Evolutionary conservation across 2,329 filamentous ascomycete genomes (phyloP), one percentile per base, ranked within the genome.

Genomic region (Alternaria rosae): DNA sequence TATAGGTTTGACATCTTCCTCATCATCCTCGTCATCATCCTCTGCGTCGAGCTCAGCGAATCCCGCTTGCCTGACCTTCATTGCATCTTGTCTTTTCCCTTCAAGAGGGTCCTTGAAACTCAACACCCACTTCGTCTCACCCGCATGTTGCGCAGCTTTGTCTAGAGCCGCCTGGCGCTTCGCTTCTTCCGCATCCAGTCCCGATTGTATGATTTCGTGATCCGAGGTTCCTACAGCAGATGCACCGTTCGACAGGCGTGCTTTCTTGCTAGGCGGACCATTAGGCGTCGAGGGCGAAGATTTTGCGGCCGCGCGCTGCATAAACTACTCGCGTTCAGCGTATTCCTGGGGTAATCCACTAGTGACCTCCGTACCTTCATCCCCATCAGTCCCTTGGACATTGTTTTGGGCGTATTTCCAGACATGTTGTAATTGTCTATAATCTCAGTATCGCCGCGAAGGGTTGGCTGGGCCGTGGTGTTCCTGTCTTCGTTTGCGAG

Each of bases 371-470:
- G 35, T 75, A 85, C 86, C 81, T 97, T 97, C 93, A 97, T 97
- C 38, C 92, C 94, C 75, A 96, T 85, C 50, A 97, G 89, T 69
- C 93, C 89, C 61, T 91, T 94, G 66, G 94, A 97, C 89, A 96
- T 93, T 47, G 85, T 85, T 79, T 91, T 91, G 25, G 76, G 76
- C 17, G 73, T 76, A 12, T 67, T 75, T 44, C 72, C 67, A 17
- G 74, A 69, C 76, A 78, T 78, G 4, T 28, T 66, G 25, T 11
- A 23, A 25, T 32, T 11, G 35, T 4, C 54, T 30, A 17, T 15
- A 42, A 21, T 20, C 6, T 38, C 9, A 6, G 13, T n/a, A 25
- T 48, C 8, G 20, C 38, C n/a, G 32, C 15, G 12, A 10, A 45
- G 26, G 25, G 25, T 50, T 32, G 32, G 47, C 30, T n/a, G 23